Base-by-base conservation (phyloP, 371 early-diverging fungal species). In the Dichotomocladium elegans region DNA sequence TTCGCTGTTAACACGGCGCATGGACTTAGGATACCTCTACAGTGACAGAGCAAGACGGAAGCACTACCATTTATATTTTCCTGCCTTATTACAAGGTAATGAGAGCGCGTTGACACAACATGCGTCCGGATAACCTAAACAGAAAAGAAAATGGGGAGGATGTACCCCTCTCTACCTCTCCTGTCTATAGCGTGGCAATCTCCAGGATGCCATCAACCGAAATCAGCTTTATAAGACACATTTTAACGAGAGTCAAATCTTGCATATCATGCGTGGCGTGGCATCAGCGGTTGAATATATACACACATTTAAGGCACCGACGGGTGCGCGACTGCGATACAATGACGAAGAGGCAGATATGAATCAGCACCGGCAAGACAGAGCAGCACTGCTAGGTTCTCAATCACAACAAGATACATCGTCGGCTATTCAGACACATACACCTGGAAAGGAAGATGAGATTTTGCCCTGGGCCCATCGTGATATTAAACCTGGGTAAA, bases 401-500 rank as follows among this genome's bases (percentile, higher is more conserved):
- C 25, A 53, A 60, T 35, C 68, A 63, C 28, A 53, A 82, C 44
- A 88, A 83, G 53, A 69, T 57, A 40, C 83, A 79, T 57, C 57
- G 8, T 30, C 58, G 21, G 34, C 50, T 8, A 51, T 63, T 41
- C 47, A 50, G 28, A 55, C 60, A 29, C 60, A 54, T 30, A 19
- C 41, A 9, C 55, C 60, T 15, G 60, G 60, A 3, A 53, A 55
- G 41, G 60, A 60, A 26, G 73, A 68, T 19, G 60, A 67, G 3
- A 48, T 68, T 51, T 67, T 77, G 41, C 79, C 84, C 2, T 88
- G 81, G 71, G 87, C 85, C 22, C 91, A 91, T 61, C 71, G 91
- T 22, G 91, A 91, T 57, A 87, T 91, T 51, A 91, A 91, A 58
- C 89, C 88, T n/a, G 89, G 78, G 74, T 84, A 81, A 54, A 58